A percentile compares a stretch with the other conserved stretches of the same genome.
Conservation (phyloP, 2,329 filamentous ascomycete genomes). For the Rhytidhysteron rufulum region DNA sequence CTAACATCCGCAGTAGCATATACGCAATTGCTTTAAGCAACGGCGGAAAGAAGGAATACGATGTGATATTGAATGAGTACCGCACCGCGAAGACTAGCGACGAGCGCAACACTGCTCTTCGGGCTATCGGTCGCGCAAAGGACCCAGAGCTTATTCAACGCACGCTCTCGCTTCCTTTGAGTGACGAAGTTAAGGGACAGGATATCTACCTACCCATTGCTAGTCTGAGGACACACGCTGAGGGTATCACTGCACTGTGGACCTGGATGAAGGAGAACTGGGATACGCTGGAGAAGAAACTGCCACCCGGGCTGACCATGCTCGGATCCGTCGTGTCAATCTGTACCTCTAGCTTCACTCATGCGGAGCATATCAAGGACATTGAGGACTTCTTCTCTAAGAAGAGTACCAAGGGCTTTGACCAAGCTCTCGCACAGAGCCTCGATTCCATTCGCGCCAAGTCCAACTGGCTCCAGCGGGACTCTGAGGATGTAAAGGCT, state of each 20-base stretch:
- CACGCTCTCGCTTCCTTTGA: constrained; percentile 71
- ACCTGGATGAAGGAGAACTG: constrained; percentile 83
- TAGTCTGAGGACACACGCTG: constrained; percentile 70
- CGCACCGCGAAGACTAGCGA: constrained; percentile 72
- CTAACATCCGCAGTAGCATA: constrained; percentile 83
- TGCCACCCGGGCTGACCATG: constrained; percentile 84
- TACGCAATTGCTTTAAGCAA: constrained; percentile 81
- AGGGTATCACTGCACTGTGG: constrained; percentile 78
- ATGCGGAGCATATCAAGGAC: constrained; percentile 67
- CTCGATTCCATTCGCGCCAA: constrained; percentile 82
- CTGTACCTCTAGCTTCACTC: constrained; percentile 76
- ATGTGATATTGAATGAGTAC: constrained; percentile 72
- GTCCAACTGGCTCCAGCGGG: constrained; percentile 73
- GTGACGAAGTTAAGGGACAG: constrained; percentile 84
- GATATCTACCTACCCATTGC: constrained; percentile 88
- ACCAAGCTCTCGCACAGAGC: constrained; percentile 85
- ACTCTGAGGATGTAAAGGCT: constrained; percentile 68
- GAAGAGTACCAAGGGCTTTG: constrained; percentile 83
- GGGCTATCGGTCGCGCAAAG: constrained; percentile 74
- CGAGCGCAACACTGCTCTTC: constrained; percentile 87
- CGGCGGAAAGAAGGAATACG: constrained; percentile 83
- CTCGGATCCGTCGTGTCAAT: constrained; percentile 80
- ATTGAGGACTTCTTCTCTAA: constrained; percentile 77
- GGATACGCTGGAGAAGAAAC: constrained; percentile 74
- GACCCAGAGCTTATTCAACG: constrained; percentile 76